Base-by-base conservation (phyloP, 768 basidiomycete genomes). In the Calocybe indica region DNA sequence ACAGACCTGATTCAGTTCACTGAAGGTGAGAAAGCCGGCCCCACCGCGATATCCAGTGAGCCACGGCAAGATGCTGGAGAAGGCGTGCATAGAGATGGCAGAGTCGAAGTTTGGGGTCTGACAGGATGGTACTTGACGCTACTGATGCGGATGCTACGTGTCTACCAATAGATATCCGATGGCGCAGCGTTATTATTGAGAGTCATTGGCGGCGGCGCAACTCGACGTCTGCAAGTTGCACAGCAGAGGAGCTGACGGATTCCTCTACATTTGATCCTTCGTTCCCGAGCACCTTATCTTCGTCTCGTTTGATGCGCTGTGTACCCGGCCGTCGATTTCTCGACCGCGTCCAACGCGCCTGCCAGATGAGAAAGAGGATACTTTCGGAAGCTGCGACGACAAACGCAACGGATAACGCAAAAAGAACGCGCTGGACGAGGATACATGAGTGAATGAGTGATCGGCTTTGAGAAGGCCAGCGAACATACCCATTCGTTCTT, bases 121-220 rank as follows among this genome's bases (percentile, higher is more conserved):
- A 89, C 89, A 14, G 89, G 88, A 33, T 90, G 88, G 86, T 91
- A 88, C 66, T 69, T 88, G 45, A 76, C 73, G 40, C 55, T 77
- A 41, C 64, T 89, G 55, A 79, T 88, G 79, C 75, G 70, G 52
- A 66, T 64, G 13, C 57, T 87, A 53, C 64, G 66, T 41, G 67
- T 79, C 32, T 76, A 80, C 58, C 65, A 62, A 50, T 73, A 67
- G 51, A 33, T 13, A 31, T 29, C 36, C 37, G 48, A 46, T 50
- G 41, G 42, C 40, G 30, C 32, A 37, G 15, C 53, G 13, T 37
- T 38, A 8, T 38, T 30, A 11, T 13, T 28, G 22, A 11, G 1
- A 45, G 52, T 59, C 52, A 60, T 46, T 60, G 58, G 40, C 68
- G 62, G 37, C 62, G 65, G 47, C 65, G 65, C 52, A 70, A 50